Percentiles rank a stretch among this genome's conserved stretches.
Conservation (phyloP, 208 protist genomes). For the Leishmania amazonensis region DNA sequence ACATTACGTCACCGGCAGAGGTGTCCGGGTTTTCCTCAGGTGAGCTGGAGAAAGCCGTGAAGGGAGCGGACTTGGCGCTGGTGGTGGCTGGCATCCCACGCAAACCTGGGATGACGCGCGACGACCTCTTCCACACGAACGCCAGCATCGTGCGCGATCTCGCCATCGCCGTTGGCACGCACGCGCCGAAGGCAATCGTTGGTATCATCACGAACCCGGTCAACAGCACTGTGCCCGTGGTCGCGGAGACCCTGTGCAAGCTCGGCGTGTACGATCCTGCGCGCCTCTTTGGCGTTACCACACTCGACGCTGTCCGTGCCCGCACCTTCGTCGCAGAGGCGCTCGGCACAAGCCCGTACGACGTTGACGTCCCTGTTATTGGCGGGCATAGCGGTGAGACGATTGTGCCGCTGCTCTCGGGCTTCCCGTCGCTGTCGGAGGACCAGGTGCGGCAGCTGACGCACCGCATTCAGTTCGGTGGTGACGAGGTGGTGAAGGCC, state of each 20-base stretch:
- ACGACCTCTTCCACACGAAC: slow-evolving; percentile 97
- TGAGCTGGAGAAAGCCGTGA: slow-evolving; percentile 70
- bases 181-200: slow-evolving; percentile 92
- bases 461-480: slow-evolving; percentile 84
- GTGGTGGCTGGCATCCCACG: slow-evolving; percentile 95
- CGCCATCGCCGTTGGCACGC: slow-evolving; percentile 70
- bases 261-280: slow-evolving; percentile 82
- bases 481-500: slow-evolving; percentile 89
- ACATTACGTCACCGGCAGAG: slow-evolving; percentile 82
- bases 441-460: slow-evolving; percentile 79
- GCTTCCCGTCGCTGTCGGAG: slow-evolving; percentile 49
- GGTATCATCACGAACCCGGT: slow-evolving; percentile 95
- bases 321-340: slow-evolving; percentile 82
- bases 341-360: slow-evolving; percentile 49
- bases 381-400: slow-evolving; percentile 95
- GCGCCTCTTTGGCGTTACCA: slow-evolving; percentile 93
- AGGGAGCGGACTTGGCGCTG: slow-evolving; percentile 87
- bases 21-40: slow-evolving; percentile 74
- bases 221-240: slow-evolving; percentile 96
- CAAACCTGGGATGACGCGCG: slow-evolving; percentile 96
- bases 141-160: slow-evolving; percentile 90
- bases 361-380: slow-evolving; percentile 88
- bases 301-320: slow-evolving; percentile 86
- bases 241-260: slow-evolving; percentile 90
- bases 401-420: slow-evolving; percentile 94